These are phyloP conservation scores for Rhynchosporium graminicola DNA, from an alignment of 2,329 filamentous ascomycete species.

Conservation along the genomic window DNA sequence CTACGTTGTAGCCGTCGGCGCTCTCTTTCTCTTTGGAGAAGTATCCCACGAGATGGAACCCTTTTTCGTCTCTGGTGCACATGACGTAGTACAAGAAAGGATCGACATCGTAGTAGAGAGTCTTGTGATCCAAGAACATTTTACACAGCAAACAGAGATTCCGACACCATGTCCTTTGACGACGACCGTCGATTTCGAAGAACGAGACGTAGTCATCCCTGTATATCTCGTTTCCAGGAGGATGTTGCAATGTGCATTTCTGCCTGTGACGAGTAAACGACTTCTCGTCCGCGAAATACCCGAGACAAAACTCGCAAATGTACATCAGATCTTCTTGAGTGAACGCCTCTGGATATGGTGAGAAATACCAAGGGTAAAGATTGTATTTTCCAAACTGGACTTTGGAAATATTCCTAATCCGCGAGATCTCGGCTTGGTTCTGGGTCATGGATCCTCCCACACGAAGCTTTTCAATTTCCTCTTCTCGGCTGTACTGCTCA, in stretches of 20 bases:
- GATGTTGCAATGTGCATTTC: conserved; percentile 90
- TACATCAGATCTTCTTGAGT: conserved; percentile 87
- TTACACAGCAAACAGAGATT: conserved; percentile 94
- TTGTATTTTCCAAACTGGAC: conserved; percentile 93
- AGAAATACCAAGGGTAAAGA: conserved; percentile 98
- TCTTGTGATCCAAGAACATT: conserved; percentile 97
- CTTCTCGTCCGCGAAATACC: conserved; percentile 81
- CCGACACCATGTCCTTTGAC: conserved; percentile 94
- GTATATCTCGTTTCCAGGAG: conserved; percentile 97
- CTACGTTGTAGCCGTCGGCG: conserved; percentile 95
- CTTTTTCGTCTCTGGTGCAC: conserved; percentile 84
- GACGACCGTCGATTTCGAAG: conserved; percentile 93
- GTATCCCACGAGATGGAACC: conserved; percentile 96
- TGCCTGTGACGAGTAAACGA: conserved; percentile 82
- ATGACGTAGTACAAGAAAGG: conserved; percentile 99
- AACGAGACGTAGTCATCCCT: conserved; percentile 92
- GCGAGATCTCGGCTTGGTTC: conserved; percentile 93
- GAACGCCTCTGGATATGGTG: conserved; percentile 89
- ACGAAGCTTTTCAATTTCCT: conserved; percentile 94
- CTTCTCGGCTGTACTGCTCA: conserved; percentile 69
- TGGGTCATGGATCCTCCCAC: conserved; percentile 98
- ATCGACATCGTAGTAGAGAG: conserved; percentile 98
- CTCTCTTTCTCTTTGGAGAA: conserved; percentile 99
- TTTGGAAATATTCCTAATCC: conserved; percentile 90
- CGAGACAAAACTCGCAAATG: conserved; percentile 96